Base-by-base conservation (phyloP, 225 moss, liverwort and hornwort genomes). In the Antitrichia curtipendula region DNA sequence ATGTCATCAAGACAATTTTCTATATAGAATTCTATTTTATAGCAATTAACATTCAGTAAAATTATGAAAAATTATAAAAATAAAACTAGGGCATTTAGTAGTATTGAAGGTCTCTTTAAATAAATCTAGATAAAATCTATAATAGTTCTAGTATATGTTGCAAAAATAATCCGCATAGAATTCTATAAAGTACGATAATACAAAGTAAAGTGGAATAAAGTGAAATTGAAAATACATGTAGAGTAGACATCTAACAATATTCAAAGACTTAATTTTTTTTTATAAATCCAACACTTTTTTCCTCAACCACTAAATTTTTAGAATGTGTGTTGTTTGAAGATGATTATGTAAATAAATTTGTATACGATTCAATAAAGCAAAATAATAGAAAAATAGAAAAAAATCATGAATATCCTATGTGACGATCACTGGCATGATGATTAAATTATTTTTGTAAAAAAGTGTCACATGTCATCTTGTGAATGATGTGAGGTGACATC, bases 261-360 rank as follows among this genome's bases (percentile, higher is more conserved):
- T 70, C 25, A 43, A 70, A 70, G 5, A 15, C 41, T 4, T n/a
- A n/a, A n/a, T n/a, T 40, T 41, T 70, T 3, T 45, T 41, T 25
- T 9, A 24, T 41, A 70, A 70, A 25, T 25, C 15, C 25, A 41
- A 1, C 2, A 1, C 6, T 14, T 69, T 69, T 69, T 20, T 20
- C 1, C 20, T 65, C 5, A 3, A 36, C 19, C 3, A 40, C 0
- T 0, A 0, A 25, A 3, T 41, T 27, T 25, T 5, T 41, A 41
- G 4, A 70, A 40, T 24, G 38, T 3, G 4, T 13, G n/a, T n/a
- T 69, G 8, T 41, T 24, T 2, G 0, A 23, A 1, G 24, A 22
- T 40, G 24, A 69, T 40, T 69, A n/a, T n/a, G n/a, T n/a, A n/a
- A n/a, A n/a, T n/a, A n/a, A n/a, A n/a, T n/a, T 8, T 0, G 2